Conservation (phyloP, 2,329 filamentous ascomycete genomes). For the Waltergamsia citrina region DNA sequence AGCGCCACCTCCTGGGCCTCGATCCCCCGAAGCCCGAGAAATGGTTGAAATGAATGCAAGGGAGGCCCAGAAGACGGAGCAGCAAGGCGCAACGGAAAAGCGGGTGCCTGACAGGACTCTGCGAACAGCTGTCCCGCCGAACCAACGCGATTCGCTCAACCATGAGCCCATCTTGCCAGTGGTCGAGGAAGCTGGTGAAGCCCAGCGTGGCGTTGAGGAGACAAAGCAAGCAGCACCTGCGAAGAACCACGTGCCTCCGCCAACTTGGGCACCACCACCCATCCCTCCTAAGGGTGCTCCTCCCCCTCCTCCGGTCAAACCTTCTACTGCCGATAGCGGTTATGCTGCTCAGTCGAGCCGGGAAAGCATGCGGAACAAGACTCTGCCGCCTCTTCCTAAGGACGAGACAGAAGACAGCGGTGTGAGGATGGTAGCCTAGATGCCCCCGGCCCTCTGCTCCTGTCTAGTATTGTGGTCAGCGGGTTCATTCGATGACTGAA, state of each 20-base stretch:
- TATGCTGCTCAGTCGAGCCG: slow-evolving; percentile 35
- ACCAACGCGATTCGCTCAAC: slow-evolving; percentile 47
- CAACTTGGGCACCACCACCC: slow-evolving; percentile 30
- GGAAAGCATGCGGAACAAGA: slow-evolving; percentile 48
- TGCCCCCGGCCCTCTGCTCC: too few relatives aligned
- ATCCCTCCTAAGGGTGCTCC: slow-evolving; percentile 19
- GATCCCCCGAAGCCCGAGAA: slow-evolving; percentile 27
- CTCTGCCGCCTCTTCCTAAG: slow-evolving; percentile 45
- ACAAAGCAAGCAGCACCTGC: slow-evolving; percentile 20
- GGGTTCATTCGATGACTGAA: too few relatives aligned
- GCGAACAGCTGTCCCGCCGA: slow-evolving; percentile 17
- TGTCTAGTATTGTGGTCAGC: too few relatives aligned
- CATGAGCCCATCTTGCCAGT: slow-evolving; percentile 60
- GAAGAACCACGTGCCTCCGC: slow-evolving; percentile 28
- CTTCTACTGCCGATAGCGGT: slow-evolving; percentile 37
- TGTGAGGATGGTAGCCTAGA: slow-evolving; percentile 22
- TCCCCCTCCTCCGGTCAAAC: slow-evolving; percentile 19
- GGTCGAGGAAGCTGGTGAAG: slow-evolving; percentile 84
- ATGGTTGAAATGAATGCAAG: slow-evolving; percentile 28
- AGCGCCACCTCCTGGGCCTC: slow-evolving; percentile 23
- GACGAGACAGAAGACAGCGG: slow-evolving; percentile 15
- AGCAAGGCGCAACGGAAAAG: slow-evolving; percentile 25
- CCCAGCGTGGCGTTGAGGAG: slow-evolving; percentile 23
- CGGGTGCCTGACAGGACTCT: slow-evolving; percentile 55
- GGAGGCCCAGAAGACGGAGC: slow-evolving; percentile 24